These are phyloP conservation scores for Alternaria longipes DNA, from an alignment of 2,329 filamentous ascomycete species.

Conservation along the genomic window DNA sequence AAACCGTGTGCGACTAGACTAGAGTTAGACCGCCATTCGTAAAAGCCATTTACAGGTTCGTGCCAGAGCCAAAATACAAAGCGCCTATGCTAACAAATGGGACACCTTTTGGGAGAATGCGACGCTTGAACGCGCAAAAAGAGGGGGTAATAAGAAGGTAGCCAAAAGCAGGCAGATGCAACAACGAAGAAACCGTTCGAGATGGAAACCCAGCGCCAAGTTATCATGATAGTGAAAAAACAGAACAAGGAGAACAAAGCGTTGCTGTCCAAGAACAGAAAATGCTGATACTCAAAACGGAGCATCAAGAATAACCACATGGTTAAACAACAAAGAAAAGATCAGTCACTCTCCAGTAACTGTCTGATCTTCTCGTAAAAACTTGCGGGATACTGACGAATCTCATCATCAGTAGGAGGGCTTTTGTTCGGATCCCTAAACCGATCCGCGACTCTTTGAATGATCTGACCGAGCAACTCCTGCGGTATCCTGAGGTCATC, in stretches of 20 bases:
- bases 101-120: not conserved
- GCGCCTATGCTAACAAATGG: not conserved
- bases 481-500: slow-evolving; percentile 59
- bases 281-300: not conserved
- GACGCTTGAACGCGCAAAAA: slow-evolving; percentile 14
- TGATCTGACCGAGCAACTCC: slow-evolving; percentile 67
- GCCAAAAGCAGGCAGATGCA: not conserved
- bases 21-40: slow-evolving; percentile 5
- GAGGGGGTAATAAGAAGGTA: not conserved
- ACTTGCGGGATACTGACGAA: slow-evolving; percentile 55
- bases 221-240: slow-evolving; percentile 12
- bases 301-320: not conserved
- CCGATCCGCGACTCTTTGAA: slow-evolving; percentile 67
- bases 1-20: slow-evolving; percentile 5
- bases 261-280: not conserved
- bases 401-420: slow-evolving; percentile 66
- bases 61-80: not conserved
- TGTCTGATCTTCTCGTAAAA: slow-evolving; percentile 60
- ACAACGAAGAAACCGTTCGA: not conserved
- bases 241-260: not conserved
- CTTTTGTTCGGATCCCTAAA: slow-evolving; percentile 63
- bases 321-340: not conserved
- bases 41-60: not conserved
- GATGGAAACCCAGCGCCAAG: not conserved
- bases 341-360: slow-evolving; percentile 44